Percentiles rank a stretch among this genome's conserved stretches.
Conservation (phyloP, 2,329 filamentous ascomycete genomes). For the Lasiodiplodia sp. region DNA sequence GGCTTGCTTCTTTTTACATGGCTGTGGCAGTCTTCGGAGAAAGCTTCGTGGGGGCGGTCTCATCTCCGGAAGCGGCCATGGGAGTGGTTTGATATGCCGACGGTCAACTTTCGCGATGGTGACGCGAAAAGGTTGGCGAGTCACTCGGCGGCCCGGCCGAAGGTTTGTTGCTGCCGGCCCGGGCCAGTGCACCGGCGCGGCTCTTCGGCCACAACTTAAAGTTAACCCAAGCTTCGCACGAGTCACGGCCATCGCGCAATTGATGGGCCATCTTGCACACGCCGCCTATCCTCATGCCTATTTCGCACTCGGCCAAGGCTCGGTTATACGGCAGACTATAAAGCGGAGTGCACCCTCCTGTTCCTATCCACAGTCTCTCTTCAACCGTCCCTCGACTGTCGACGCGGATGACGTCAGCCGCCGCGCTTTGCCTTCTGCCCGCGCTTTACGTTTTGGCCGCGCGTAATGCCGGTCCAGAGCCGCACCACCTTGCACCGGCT, state of each 20-base stretch:
- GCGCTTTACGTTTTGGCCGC: conserved; percentile 12
- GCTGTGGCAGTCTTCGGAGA: background rate
- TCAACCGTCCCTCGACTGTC: background rate
- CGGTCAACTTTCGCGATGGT: background rate
- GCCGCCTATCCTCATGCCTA: conserved; percentile 17
- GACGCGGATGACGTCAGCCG: too few species aligned
- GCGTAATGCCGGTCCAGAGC: conserved; percentile 8
- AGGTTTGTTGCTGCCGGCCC: background rate
- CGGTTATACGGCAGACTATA: background rate
- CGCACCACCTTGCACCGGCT: conserved; percentile 18
- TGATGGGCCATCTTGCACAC: background rate
- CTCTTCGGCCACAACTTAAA: background rate
- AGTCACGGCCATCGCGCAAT: conserved; percentile 10
- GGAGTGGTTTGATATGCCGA: background rate
- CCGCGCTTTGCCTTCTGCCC: conserved; percentile 2
- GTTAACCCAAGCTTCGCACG: background rate
- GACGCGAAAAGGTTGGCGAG: conserved; percentile 2
- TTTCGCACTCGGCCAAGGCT: conserved; percentile 6
- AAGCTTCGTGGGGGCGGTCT: background rate
- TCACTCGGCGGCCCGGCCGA: background rate
- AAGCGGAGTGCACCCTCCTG: background rate
- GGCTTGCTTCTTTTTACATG: background rate
- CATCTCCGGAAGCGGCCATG: conserved; percentile 11
- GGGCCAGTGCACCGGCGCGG: too few species aligned
- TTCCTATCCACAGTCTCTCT: background rate